phyloP scores from a whole-genome alignment of 345 rosid genomes.

The Eucalyptus rudis region DNA sequence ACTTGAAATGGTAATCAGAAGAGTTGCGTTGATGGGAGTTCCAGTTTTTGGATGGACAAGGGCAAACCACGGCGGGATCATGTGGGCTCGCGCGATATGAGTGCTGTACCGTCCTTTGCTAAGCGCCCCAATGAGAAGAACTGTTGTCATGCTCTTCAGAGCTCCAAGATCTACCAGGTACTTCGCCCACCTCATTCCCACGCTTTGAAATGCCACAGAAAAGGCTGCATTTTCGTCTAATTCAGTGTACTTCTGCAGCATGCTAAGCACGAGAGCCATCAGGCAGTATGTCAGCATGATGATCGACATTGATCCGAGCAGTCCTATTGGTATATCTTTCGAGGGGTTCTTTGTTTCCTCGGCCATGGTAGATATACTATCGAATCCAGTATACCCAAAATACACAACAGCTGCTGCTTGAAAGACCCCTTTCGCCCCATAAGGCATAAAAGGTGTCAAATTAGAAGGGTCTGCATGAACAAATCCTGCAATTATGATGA shows the following conservation, averaged over 20 bases:
- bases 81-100: slow-evolving; percentile 57
- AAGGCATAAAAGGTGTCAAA: slow-evolving; percentile 30
- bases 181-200: slow-evolving; percentile 53
- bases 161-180: slow-evolving; percentile 52
- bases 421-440: slow-evolving; percentile 30
- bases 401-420: slow-evolving; percentile 47
- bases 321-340: slow-evolving; percentile 43
- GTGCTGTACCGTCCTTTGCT: slow-evolving; percentile 45
- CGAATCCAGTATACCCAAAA: slow-evolving; percentile 52
- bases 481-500: slow-evolving; percentile 39
- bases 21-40: slow-evolving; percentile 43
- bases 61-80: slow-evolving; percentile 67
- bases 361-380: slow-evolving; percentile 51
- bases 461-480: slow-evolving; percentile 36
- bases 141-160: slow-evolving; percentile 60
- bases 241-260: slow-evolving; percentile 43
- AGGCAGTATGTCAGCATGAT: slow-evolving; percentile 42
- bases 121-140: slow-evolving; percentile 37
- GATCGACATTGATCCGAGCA: slow-evolving; percentile 48
- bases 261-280: slow-evolving; percentile 35
- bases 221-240: slow-evolving; percentile 34
- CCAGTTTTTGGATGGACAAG: slow-evolving; percentile 50
- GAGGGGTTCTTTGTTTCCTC: slow-evolving; percentile 60
- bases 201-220: slow-evolving; percentile 41
- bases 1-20: slow-evolving; percentile 19